Base-by-base conservation (phyloP, 2,329 filamentous ascomycete genomes). In the Arthrobotrys conoides region DNA sequence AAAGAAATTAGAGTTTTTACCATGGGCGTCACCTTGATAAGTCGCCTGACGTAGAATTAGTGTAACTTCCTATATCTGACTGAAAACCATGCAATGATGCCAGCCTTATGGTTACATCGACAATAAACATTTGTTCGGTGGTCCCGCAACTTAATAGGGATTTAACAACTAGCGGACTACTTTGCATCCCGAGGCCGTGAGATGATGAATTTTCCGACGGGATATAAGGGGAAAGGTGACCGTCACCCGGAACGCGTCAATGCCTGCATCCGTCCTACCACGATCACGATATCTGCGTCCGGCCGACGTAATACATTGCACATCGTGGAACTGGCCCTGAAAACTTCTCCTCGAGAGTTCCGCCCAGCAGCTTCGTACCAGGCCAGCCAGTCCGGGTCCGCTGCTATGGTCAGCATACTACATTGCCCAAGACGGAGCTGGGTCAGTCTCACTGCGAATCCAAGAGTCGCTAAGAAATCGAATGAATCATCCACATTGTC, bases 341-440 rank as follows among this genome's bases (percentile, higher is more conserved):
- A 41, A 22, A 41, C 18, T 24, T 12, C 4, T n/a, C 20, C 14
- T 36, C 36, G 1, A 30, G 9, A 9, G 14, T 41, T n/a, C 38
- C 36, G 36, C 8, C 10, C 18, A 27, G 12, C 24, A 4, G 1
- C 10, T 14, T 5, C 3, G 38, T 27, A 18, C 57, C 57, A 61
- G 57, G 57, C 57, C 57, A 44, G 57, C 12, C 57, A 36, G 16
- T 5, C 30, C 33, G 30, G 9, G 6, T 9, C 20, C 55, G n/a
- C 4, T 22, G 18, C 30, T 10, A 16, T 18, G 18, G 55, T 61
- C 33, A 61, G 55, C 33, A 41, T 22, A 16, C 5, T 6, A 6
- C 27, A 30, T 30, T 30, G 27, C 53, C 53, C 65, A 68, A 68
- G 65, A 57, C 65, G 65, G 65, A 57, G 16, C 57, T 49, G 49